phyloP scores from a whole-genome alignment of 1,139 yeast genomes.

The Taphrina deformans region DNA sequence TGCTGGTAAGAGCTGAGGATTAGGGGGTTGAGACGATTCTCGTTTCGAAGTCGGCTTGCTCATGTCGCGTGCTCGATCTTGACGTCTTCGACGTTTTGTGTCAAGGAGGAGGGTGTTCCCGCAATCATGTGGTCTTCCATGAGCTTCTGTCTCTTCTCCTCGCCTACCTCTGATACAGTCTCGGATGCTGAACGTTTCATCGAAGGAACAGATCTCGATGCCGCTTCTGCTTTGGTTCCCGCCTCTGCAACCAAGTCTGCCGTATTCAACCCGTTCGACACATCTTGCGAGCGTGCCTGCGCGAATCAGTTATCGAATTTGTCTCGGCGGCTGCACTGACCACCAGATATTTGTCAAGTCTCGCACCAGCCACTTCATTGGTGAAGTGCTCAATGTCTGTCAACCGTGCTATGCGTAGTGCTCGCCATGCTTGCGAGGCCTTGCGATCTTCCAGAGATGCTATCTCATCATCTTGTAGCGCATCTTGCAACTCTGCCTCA shows the following conservation, averaged over 20 bases:
- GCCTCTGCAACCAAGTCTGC: not conserved
- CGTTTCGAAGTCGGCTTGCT: not conserved
- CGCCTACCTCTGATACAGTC: not conserved
- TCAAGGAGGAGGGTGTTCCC: not conserved
- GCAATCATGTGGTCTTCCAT: not conserved
- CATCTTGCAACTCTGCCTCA: not conserved
- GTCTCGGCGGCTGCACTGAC: not conserved
- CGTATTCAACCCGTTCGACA: not conserved
- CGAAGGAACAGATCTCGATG: not conserved
- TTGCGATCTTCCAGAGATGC: conserved; percentile 2
- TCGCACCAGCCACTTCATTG: conserved; percentile 18
- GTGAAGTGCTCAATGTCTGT: conserved; percentile 12
- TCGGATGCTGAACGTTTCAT: conserved; percentile 7
- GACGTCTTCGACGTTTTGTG: not conserved
- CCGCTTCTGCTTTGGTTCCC: not conserved
- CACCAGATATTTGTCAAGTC: not conserved
- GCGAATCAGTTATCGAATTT: not conserved
- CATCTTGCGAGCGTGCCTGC: not conserved
- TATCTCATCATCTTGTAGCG: conserved; percentile 1
- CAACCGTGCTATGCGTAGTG: conserved; percentile 11
- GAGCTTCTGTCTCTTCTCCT: conserved; percentile 11
- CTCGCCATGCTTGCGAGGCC: conserved; percentile 22
- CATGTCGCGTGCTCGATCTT: not conserved
- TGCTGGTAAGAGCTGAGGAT: too few species aligned
- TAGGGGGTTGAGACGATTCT: too few species aligned